phyloP scores from a whole-genome alignment of 2,329 filamentous ascomycete species.

The Capronia coronata region DNA sequence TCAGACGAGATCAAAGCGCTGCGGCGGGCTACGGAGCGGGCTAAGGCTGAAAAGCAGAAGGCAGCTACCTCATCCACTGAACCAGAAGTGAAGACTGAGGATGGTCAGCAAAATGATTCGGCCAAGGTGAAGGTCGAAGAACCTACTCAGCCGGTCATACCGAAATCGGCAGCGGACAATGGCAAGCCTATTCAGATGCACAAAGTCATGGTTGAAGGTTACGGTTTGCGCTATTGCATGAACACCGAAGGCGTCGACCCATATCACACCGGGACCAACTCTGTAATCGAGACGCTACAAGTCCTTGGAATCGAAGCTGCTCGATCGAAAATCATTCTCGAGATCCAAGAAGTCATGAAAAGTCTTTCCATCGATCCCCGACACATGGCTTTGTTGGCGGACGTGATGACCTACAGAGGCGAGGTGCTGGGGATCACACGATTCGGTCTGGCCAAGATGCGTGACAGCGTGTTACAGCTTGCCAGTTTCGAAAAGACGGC shows the following conservation, averaged over 20 bases:
- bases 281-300: constrained; percentile 79
- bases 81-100: constrained; percentile 19
- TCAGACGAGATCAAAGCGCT: constrained; percentile 26
- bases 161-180: constrained; percentile 38
- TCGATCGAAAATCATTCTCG: constrained; percentile 75
- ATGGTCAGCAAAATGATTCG: not conserved
- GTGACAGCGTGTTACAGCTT: constrained; percentile 86
- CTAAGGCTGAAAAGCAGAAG: constrained; percentile 1
- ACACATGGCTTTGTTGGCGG: constrained; percentile 93
- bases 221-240: constrained; percentile 84
- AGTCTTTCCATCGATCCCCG: constrained; percentile 94
- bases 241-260: constrained; percentile 87
- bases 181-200: constrained; percentile 61
- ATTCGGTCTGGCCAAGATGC: constrained; percentile 93
- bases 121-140: constrained; percentile 20
- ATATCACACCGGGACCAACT: constrained; percentile 68
- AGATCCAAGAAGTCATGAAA: constrained; percentile 84
- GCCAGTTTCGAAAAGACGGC: constrained; percentile 98
- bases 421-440: constrained; percentile 94
- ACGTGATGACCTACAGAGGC: constrained; percentile 99
- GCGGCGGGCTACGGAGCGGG: constrained; percentile 9
- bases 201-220: constrained; percentile 84
- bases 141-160: constrained; percentile 1
- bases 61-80: constrained; percentile 6
- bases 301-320: constrained; percentile 95